Percentiles rank a stretch among this genome's conserved stretches.
Conservation (phyloP, 805 yeast genomes). For the Candida pini region DNA sequence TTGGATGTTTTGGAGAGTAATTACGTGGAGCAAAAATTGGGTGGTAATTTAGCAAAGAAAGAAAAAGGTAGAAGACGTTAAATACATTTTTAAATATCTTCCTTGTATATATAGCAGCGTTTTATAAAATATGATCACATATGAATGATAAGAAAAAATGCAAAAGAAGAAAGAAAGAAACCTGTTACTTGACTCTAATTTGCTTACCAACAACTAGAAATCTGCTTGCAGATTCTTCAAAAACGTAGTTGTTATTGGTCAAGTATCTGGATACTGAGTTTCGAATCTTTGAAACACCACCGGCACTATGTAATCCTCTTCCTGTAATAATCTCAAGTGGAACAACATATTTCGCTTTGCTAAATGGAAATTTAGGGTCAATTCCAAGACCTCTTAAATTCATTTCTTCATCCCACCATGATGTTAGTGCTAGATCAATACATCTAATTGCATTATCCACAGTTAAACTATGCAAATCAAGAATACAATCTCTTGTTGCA, state of each 20-base stretch:
- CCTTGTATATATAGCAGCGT: constrained; percentile 1
- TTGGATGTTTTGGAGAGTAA: constrained; percentile 51
- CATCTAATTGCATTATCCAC: constrained; percentile 42
- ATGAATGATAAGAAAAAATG: no score
- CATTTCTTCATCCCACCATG: constrained; percentile 64
- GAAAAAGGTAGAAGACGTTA: constrained; percentile 21
- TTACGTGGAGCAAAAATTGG: constrained; percentile 30
- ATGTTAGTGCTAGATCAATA: constrained; percentile 30
- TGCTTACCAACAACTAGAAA: constrained; percentile 43
- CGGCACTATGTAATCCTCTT: constrained; percentile 61
- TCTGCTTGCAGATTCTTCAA: constrained; percentile 40
- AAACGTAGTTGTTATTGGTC: constrained; percentile 32
- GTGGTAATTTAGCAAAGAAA: constrained; percentile 30
- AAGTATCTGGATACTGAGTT: constrained; percentile 37
- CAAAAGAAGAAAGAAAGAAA: no score
- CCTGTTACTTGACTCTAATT: no score
- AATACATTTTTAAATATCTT: constrained; percentile 2
- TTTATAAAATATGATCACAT: no score
- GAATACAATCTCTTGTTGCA: constrained; percentile 10
- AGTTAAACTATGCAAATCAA: constrained; percentile 56
- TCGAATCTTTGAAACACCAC: constrained; percentile 48
- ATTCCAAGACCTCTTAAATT: constrained; percentile 33
- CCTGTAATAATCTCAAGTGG: constrained; percentile 57
- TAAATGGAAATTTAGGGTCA: constrained; percentile 29
- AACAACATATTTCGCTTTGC: constrained; percentile 34